Conservation (phyloP, 441 rosid species). For the Erysimum cheiri region DNA sequence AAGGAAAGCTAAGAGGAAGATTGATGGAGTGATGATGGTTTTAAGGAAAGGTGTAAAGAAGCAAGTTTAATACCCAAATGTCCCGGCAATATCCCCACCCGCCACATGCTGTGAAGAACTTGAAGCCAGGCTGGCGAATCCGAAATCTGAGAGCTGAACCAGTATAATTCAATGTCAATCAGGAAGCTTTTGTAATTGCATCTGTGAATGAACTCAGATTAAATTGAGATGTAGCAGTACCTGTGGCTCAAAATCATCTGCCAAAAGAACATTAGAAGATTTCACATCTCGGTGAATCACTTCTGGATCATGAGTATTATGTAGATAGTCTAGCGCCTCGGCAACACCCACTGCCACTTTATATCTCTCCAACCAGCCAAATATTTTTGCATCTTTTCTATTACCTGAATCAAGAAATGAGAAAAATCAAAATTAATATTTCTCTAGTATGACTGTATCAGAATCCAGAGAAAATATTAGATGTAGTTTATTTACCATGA, state of each 20-base stretch:
- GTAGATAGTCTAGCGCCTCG: conserved; percentile 83
- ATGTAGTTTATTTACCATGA: conserved; percentile 56
- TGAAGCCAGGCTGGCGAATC: conserved; percentile 74
- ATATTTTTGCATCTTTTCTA: conserved; percentile 52
- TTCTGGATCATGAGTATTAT: conserved; percentile 61
- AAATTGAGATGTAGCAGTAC: conserved; percentile 42
- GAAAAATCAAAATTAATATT: conserved; percentile 32
- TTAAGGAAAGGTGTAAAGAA: conserved; percentile 27
- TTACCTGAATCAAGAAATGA: conserved; percentile 49
- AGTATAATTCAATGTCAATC: conserved; percentile 31
- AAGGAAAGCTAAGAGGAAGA: conserved; percentile 17
- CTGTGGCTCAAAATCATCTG: conserved; percentile 92
- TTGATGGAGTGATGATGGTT: conserved; percentile 1
- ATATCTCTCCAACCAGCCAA: conserved; percentile 84
- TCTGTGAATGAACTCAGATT: conserved; percentile 12
- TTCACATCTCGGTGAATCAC: conserved; percentile 93
- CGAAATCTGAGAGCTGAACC: conserved; percentile 91
- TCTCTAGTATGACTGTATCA: conserved; percentile 5
- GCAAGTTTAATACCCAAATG: conserved; percentile 72
- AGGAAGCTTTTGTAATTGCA: conserved; percentile 4
- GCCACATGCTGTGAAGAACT: conserved; percentile 52
- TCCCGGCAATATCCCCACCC: conserved; percentile 79
- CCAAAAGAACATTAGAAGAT: conserved; percentile 87
- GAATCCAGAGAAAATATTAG: conserved; percentile 27
- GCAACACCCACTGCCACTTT: conserved; percentile 88